Evolutionary conservation across 176 grass and related monocot genomes (phyloP).

Genomic region (Carex cristatella): DNA sequence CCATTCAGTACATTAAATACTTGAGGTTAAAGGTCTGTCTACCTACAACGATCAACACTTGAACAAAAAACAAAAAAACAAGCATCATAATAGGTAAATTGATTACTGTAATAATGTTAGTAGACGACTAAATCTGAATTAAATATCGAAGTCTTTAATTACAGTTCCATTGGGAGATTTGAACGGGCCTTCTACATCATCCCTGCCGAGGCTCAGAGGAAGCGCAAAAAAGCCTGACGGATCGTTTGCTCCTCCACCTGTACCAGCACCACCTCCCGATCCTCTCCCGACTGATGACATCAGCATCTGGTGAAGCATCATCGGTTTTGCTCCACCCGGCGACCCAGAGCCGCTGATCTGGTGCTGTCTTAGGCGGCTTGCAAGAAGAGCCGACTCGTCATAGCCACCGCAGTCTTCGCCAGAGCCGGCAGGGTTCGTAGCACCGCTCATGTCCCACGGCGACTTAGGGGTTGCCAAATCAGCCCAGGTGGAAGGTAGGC

Average conservation of each 20-base stretch:
- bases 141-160: slow-evolving; percentile 1
- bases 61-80: not conserved
- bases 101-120: not conserved
- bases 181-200: slow-evolving; percentile 64
- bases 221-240: slow-evolving; percentile 42
- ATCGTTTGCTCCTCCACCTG: slow-evolving; percentile 27
- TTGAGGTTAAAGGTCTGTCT: not conserved
- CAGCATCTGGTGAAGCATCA: slow-evolving; percentile 53
- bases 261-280: not conserved
- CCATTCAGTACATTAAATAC: not conserved
- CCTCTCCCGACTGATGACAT: slow-evolving; percentile 18
- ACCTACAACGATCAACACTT: slow-evolving; percentile 8
- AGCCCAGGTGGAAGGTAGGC: slow-evolving; percentile 56
- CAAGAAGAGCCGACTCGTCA: slow-evolving; percentile 68
- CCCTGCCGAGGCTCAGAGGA: slow-evolving; percentile 31
- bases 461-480: slow-evolving; percentile 62
- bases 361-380: slow-evolving; percentile 56
- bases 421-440: slow-evolving; percentile 1
- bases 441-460: slow-evolving; percentile 48
- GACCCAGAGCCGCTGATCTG: slow-evolving; percentile 62
- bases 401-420: slow-evolving; percentile 30
- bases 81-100: not conserved
- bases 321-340: slow-evolving; percentile 35
- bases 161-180: slow-evolving; percentile 69
- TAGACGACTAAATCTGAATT: not conserved